Base-by-base conservation (phyloP, 2,329 filamentous ascomycete genomes). In the Microdochium bolleyi region DNA sequence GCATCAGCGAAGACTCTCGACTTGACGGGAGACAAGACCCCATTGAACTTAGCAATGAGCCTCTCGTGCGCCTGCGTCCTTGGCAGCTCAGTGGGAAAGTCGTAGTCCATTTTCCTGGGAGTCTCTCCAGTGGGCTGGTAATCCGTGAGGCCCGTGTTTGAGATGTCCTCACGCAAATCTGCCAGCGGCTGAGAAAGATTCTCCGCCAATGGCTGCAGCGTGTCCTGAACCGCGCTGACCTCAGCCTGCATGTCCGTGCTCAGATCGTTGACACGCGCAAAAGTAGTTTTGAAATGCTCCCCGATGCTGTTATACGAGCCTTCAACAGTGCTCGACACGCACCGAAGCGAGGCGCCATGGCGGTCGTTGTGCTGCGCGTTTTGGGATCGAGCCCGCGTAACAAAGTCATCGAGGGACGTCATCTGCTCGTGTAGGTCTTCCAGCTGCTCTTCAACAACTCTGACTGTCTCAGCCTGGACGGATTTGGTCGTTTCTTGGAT, bases 391-490 rank as follows among this genome's bases (percentile, higher is more conserved):
- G 95, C 91, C 30, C 88, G 84, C 30, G 85, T 80, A 38, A 97
- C 90, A 61, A 96, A 96, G 58, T 92, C 89, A 62, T 97, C 92
- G 8, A 99, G 79, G 1, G 89, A 88, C 53, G 85, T 82, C 81
- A 99, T 92, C 68, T 97, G 90, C n/a, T 78, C 80, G 55, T 88
- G 86, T 64, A 99, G 87, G 59, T 95, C 89, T 53, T 82, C 79
- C 72, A 95, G 88, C 70, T 99, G 94, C 53, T 88, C 85, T 62
- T 92, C 88, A 13, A 97, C 92, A 54, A 95, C 92, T 7, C 86
- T 85, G 27, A 96, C 83, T 0, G 92, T 96, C 70, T 95, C 88
- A 32, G 88, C 87, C 60, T 99, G 92, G 1, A 97, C 91, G 2
- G 89, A 89, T 60, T 88, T 87, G 0, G 92, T 92, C 0, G 88